Base-by-base conservation (phyloP, 2,329 filamentous ascomycete genomes). In the Phialophora verrucosa region DNA sequence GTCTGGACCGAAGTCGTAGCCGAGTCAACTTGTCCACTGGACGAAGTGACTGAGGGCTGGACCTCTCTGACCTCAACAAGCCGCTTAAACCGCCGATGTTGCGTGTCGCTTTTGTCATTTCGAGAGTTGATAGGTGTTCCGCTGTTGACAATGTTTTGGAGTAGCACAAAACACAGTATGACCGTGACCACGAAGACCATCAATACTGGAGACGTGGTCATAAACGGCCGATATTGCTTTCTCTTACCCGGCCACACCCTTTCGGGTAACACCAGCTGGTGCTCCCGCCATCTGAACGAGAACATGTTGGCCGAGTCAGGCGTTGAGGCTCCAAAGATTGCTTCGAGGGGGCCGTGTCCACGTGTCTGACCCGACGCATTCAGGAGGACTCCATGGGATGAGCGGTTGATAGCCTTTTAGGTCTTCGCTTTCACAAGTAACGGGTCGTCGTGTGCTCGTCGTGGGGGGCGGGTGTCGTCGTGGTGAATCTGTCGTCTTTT, bases 131-230 rank as follows among this genome's bases (percentile, higher is more conserved):
- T 6, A 17, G 56, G 56, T 17, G 23, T 27, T 44, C 56, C 56
- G 14, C 56, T 59, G 56, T 44, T 27, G n/a, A 59, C 56, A 47
- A 59, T 59, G 23, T 47, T 44, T 58, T 58, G 55, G 20, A 58
- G 14, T 25, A 58, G 29, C 38, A 42, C 55, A 35, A 58, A 35
- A 42, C 55, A 42, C 23, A 58, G 55, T 17, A 38, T 23, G 14
- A 42, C 55, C n/a, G 55, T 38, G 14, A 42, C 38, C 6, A 58
- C n/a, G 32, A 58, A 58, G n/a, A 42, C 55, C 20, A 58, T 38
- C 17, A 58, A 27, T 17, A 58, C 55, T 11, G 55, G 55, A 17
- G 31, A n/a, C 20, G n/a, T 58, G 5, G 55, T 58, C 55, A 58
- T 58, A 23, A 35, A 58, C 17, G 55, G 55, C 25, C 55, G 55